phyloP scores from a whole-genome alignment of 495 filamentous ascomycete genomes.

The Aspergillus avenaceus region DNA sequence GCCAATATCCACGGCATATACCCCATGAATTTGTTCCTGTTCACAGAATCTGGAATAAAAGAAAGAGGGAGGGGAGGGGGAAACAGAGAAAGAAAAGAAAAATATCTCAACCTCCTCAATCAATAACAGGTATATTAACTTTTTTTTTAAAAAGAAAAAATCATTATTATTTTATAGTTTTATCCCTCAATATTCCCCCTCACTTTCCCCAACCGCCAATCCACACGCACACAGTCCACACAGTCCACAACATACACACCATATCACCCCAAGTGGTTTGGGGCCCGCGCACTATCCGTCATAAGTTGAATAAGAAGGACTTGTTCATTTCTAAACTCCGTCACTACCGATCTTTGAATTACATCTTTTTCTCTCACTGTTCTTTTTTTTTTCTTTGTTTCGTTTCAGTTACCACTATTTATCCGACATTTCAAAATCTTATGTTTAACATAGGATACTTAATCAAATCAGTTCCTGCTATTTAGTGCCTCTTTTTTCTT shows the following conservation, averaged over 20 bases:
- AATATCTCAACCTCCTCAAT: no score
- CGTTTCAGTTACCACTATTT: constrained; percentile 8
- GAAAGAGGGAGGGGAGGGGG: no score
- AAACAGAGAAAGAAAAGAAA: no score
- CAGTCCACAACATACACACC: no score
- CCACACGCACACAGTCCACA: not conserved
- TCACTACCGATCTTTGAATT: not conserved
- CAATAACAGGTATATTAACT: no score
- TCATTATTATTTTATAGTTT: no score
- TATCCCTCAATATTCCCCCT: not conserved
- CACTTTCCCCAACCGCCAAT: not conserved
- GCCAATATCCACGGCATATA: not conserved
- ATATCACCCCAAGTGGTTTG: not conserved
- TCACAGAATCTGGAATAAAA: no score
- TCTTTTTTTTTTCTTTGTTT: not conserved
- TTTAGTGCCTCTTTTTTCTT: constrained; percentile 2
- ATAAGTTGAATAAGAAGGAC: not conserved
- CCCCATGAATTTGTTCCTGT: not conserved
- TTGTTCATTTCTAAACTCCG: not conserved
- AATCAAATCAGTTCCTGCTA: constrained; percentile 4
- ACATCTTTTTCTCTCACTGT: not conserved
- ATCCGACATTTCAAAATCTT: not conserved
- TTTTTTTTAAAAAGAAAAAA: no score
- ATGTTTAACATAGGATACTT: no score
- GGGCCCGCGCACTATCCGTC: not conserved